phyloP scores from a whole-genome alignment of 2,329 filamentous ascomycete species.

The Verticillium nubilum region DNA sequence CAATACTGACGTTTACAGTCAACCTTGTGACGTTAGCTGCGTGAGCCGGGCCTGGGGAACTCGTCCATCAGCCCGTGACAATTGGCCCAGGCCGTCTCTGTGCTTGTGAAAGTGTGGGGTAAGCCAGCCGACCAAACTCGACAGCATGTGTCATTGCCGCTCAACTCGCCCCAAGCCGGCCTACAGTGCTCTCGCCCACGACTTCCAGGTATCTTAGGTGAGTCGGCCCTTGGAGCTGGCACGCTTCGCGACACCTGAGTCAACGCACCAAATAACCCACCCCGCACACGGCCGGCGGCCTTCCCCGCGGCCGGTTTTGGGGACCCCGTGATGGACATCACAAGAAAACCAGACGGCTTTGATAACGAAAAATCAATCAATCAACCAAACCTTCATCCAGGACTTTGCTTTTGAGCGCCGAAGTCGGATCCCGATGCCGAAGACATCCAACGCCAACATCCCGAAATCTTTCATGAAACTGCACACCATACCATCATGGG shows the following conservation, averaged over 20 bases:
- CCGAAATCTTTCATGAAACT: too few relatives aligned
- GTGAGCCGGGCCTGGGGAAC: background rate
- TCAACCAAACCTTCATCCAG: background rate
- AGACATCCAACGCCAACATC: background rate
- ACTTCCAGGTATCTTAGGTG: too few relatives aligned
- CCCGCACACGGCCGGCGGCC: background rate
- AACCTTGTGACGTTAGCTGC: background rate
- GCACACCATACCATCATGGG: background rate
- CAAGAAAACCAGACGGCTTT: background rate
- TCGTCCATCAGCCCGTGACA: background rate
- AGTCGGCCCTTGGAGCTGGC: too few relatives aligned
- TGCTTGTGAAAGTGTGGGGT: constrained; percentile 24
- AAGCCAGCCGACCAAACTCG: constrained; percentile 7
- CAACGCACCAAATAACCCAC: background rate
- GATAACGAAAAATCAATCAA: background rate
- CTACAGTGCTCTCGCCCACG: background rate
- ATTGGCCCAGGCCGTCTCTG: constrained; percentile 2
- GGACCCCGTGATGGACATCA: background rate
- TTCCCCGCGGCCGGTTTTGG: background rate
- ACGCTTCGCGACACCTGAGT: too few relatives aligned
- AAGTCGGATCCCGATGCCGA: background rate
- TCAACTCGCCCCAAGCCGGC: too few relatives aligned
- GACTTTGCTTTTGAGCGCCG: background rate
- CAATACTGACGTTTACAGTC: background rate
- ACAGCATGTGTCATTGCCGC: background rate